Conservation (phyloP, 805 yeast genomes). For the Cyberlindnera americana region DNA sequence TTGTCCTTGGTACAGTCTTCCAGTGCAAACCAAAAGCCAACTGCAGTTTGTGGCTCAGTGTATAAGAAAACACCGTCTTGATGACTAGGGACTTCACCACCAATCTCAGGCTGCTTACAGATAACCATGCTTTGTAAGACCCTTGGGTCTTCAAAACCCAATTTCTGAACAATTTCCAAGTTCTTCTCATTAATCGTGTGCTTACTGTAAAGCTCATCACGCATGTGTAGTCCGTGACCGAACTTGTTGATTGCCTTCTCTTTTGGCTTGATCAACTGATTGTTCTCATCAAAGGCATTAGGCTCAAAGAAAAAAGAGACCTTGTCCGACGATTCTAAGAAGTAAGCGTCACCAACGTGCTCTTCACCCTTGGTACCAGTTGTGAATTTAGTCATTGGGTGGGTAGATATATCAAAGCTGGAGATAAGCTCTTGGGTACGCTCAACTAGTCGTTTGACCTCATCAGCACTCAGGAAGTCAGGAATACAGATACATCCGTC, state of each 20-base stretch:
- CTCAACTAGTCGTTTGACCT: constrained; percentile 37
- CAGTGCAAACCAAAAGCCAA: constrained; percentile 81
- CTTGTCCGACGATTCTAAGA: constrained; percentile 65
- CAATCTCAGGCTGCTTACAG: constrained; percentile 72
- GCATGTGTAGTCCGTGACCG: constrained; percentile 73
- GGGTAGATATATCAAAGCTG: constrained; percentile 48
- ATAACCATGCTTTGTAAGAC: constrained; percentile 78
- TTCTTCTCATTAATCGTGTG: constrained; percentile 52
- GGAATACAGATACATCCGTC: constrained; percentile 65
- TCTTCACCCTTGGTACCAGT: constrained; percentile 47
- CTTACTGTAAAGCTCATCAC: constrained; percentile 39
- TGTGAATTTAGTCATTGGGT: constrained; percentile 69
- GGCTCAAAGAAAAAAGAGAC: constrained; percentile 67
- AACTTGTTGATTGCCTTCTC: constrained; percentile 66
- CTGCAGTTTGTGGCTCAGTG: constrained; percentile 66
- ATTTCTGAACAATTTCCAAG: constrained; percentile 45
- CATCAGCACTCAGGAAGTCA: constrained; percentile 44
- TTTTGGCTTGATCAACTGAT: constrained; percentile 50
- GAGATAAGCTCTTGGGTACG: constrained; percentile 44
- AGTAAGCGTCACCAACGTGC: constrained; percentile 73
- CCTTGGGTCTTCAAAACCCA: constrained; percentile 60
- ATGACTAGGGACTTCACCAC: constrained; percentile 73
- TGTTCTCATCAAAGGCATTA: constrained; percentile 56
- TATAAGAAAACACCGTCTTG: constrained; percentile 72
- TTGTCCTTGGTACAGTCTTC: constrained; percentile 66